Base-by-base conservation (phyloP, 164 flowering plant species). In the Saururus chinensis region DNA sequence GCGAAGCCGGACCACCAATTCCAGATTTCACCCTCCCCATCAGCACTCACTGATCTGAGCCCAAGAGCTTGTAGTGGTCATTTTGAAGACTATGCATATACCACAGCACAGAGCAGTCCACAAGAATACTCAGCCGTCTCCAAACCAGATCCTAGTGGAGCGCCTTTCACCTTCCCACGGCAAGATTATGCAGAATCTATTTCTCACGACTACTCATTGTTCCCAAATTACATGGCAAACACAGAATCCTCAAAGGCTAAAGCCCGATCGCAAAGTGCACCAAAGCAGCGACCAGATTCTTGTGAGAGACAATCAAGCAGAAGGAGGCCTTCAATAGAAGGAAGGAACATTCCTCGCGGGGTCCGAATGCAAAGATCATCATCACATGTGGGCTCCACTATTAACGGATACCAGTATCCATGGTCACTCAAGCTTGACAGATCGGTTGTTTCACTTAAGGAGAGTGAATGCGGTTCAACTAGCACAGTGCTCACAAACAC, bases 191-290 rank as follows among this genome's bases (percentile, higher is more conserved):
- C 85, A 59, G 92, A 85, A 35, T 74, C 89, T 4, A 19, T 80
- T 56, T 77, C 81, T 40, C 74, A 81, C 53, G 90, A 92, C 30
- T 77, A 80, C 66, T 73, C 86, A 9, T 76, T 82, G 61, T 84
- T 64, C 68, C 99, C 99, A n/a, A 83, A 75, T 64, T 93, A 93
- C 73, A 93, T 93, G 99, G 95, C 97, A 17, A 88, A 93, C 63
- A 93, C 99, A 1, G 74, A 90, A 67, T 93, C 99, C 8, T 93
- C 92, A 1, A 76, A 71, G 62, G 99, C 99, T 17, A 93, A 90
- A 70, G 88, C 65, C 0, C 66, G 99, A 25, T 93, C 99, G 48
- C 99, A 87, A 51, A 93, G 99, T 63, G 95, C 99, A 11, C 99
- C 99, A 14, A 93, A 84, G 73, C 86, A 82, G 67, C 72, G 97